Evolutionary conservation across 805 yeast genomes (phyloP).

Genomic region (Millerozyma acaciae): DNA sequence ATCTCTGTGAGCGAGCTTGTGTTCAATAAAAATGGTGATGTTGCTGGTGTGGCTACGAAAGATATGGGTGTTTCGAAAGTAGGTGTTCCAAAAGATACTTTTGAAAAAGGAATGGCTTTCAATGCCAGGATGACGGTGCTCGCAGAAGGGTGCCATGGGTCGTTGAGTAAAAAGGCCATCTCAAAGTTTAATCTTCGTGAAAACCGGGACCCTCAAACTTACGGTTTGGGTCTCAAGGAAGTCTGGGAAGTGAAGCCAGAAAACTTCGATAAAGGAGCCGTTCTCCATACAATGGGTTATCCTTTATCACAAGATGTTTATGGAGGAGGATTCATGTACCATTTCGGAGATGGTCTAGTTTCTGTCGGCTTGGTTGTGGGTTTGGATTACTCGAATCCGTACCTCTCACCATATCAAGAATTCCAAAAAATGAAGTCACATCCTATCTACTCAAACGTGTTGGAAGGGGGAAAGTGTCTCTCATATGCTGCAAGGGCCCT

Average conservation of each 20-base stretch:
- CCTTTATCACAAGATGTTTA: conserved; percentile 73
- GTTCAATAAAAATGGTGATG: conserved; percentile 50
- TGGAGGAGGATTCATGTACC: conserved; percentile 98
- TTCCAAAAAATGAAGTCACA: conserved; percentile 93
- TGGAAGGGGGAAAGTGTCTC: conserved; percentile 88
- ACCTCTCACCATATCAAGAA: conserved; percentile 92
- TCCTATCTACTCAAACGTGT: conserved; percentile 69
- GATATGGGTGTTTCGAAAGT: conserved; percentile 80
- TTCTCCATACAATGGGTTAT: conserved; percentile 84
- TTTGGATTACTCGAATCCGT: conserved; percentile 91
- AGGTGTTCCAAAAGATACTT: conserved; percentile 76
- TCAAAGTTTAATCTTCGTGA: conserved; percentile 64
- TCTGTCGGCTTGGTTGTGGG: conserved; percentile 94
- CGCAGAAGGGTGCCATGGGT: conserved; percentile 99
- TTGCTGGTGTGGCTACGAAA: conserved; percentile 89
- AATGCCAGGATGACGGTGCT: conserved; percentile 84
- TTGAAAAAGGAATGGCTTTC: conserved; percentile 96
- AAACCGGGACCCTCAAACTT: conserved; percentile 73
- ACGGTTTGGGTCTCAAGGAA: conserved; percentile 94
- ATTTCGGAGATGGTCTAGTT: conserved; percentile 90
- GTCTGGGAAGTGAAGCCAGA: conserved; percentile 92
- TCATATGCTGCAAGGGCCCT: conserved; percentile 95
- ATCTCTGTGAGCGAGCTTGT: conserved; percentile 80
- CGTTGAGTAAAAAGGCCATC: conserved; percentile 75
- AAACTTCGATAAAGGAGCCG: conserved; percentile 75